A percentile compares a stretch with the other conserved stretches of the same genome.
phyloP scores from a whole-genome alignment of 306 rosid genomes.

The Hippophae tibetana region DNA sequence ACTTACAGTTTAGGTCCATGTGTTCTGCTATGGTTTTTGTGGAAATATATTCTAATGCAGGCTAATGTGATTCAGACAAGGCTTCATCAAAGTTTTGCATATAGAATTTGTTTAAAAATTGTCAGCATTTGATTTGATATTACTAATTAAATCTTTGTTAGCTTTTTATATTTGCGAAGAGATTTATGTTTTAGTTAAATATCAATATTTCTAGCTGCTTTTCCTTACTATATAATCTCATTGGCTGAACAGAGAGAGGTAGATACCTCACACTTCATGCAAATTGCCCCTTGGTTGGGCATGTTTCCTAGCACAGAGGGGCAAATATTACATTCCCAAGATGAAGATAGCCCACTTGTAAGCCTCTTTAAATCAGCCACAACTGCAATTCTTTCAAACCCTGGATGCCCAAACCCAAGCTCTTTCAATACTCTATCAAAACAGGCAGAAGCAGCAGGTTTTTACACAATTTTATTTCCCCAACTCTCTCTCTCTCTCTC shows the following conservation, averaged over 20 bases:
- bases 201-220: constrained; percentile 1
- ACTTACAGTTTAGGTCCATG: neutral
- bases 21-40: too few relatives aligned
- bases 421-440: constrained; percentile 80
- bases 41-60: too few relatives aligned
- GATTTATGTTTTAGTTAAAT: neutral
- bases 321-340: constrained; percentile 71
- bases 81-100: too few relatives aligned
- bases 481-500: too few relatives aligned
- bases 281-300: constrained; percentile 97
- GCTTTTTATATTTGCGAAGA: neutral
- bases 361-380: constrained; percentile 77
- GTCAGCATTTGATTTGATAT: neutral
- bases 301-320: constrained; percentile 88
- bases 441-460: constrained; percentile 99
- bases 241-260: constrained; percentile 64
- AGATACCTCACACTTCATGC: constrained; percentile 84
- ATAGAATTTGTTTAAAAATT: too few relatives aligned
- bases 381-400: constrained; percentile 61
- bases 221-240: constrained; percentile 5
- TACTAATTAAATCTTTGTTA: neutral
- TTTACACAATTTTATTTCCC: neutral
- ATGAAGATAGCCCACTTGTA: constrained; percentile 90
- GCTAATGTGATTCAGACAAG: too few relatives aligned
- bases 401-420: constrained; percentile 53